A percentile compares a stretch with the other conserved stretches of the same genome.
Evolutionary conservation across 179 eudicot genomes (phyloP).

Genomic region (Spinacia oleracea): DNA sequence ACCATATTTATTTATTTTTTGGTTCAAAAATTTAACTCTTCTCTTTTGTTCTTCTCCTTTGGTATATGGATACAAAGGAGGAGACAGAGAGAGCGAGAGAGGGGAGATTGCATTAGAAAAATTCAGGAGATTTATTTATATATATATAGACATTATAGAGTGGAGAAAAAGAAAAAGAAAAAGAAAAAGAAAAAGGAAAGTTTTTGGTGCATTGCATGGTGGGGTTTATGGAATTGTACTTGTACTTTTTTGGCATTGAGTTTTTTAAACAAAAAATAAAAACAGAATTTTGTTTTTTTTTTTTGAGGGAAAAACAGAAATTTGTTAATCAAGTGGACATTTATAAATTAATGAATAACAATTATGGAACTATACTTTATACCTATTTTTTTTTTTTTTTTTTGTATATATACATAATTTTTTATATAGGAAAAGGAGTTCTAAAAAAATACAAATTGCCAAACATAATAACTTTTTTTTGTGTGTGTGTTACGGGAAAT

Average conservation of each 20-base stretch:
- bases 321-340: neutral
- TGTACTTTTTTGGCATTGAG: neutral
- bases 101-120: slow-evolving; percentile 17
- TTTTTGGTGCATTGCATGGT: slow-evolving; percentile 21
- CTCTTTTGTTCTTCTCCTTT: slow-evolving; percentile 43
- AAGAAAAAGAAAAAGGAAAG: slow-evolving; percentile 21
- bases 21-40: slow-evolving; percentile 22
- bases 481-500: no score
- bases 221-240: neutral
- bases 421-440: no score
- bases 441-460: no score
- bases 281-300: no score
- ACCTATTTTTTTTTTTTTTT: no score
- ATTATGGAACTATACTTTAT: no score
- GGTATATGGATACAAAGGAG: slow-evolving; percentile 1
- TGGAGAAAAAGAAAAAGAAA: slow-evolving; percentile 18
- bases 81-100: neutral
- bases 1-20: slow-evolving; percentile 61
- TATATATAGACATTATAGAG: no score
- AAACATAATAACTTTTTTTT: no score
- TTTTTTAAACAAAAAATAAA: no score
- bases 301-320: no score
- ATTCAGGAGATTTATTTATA: slow-evolving; percentile 19
- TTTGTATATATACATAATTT: no score
- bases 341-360: neutral